Conservation (phyloP, 345 rosid species). For the Arabidopsis thaliana region TAIR10.1 NC_003076.8:22694501-22695000, state of each 20-base stretch:
- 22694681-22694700: background rate
- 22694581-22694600: background rate
- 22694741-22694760: background rate
- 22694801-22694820: constrained; percentile 17
- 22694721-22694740: background rate
- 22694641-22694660: background rate
- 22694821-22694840: constrained; percentile 26
- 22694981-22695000: constrained; percentile 72
- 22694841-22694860: constrained; percentile 38
- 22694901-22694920: constrained; percentile 28
- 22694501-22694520: constrained; percentile 25
- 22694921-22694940: constrained; percentile 48
- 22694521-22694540: constrained; percentile 13
- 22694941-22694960: constrained; percentile 69
- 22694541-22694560: constrained; percentile 20
- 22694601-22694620: constrained; percentile 19
- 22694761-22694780: background rate
- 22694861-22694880: constrained; percentile 67
- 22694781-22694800: background rate
- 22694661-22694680: background rate
- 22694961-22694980: constrained; percentile 72
- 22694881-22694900: constrained; percentile 54
- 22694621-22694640: background rate
- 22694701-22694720: background rate
- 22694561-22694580: constrained; percentile 32